Evolutionary conservation across 2,329 filamentous ascomycete species (phyloP), one percentile per base, ranked within the genome.

Genomic region (Microcyclospora pomicola): DNA sequence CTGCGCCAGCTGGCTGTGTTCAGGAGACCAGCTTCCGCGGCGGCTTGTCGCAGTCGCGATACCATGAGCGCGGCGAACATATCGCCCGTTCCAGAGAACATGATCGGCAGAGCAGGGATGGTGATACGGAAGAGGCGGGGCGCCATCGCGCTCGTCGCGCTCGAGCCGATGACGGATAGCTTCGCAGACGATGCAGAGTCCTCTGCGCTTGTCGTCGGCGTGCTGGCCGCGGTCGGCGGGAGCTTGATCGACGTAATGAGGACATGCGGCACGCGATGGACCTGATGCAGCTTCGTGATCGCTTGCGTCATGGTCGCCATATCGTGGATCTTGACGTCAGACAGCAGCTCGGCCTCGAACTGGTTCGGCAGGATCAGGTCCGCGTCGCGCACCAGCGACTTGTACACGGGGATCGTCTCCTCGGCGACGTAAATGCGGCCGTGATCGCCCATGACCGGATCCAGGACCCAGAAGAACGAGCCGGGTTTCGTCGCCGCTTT

Each of bases 401-500:
- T 88, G 61, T 96, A 98, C 11, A 82, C 86, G 0, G 87, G 87
- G 12, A 96, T 82, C 3, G 93, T 85, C 46, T 93, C 85, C 50
- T 88, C 79, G 5, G 80, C 82, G 6, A 98, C 88, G 55, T 98
- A 98, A 10, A 98, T 69, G 48, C 73, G 76, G 35, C 86, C 91
- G 53, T 95, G 86, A 58, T 98, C 91, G 24, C 91, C 91, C 91
- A 98, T 98, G 34, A 98, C 91, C 0, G 92, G 91, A 59, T 98
- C 91, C 16, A 98, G 71, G 2, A 94, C 84, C 88, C 88, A 96
- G 63, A 96, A 96, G 65, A 96, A 94, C 33, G 72, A 76, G 0
- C 85, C 82, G 0, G 82, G 78, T 27, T 68, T 70, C 11, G 64
- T 66, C 28, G 64, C 66, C 2, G 74, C 69, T 50, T 77, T 80